A percentile compares a stretch with the other conserved stretches of the same genome.
These are phyloP conservation scores for Populus hybrid DNA, from an alignment of 441 rosid genomes.

Conservation along the genomic window DNA sequence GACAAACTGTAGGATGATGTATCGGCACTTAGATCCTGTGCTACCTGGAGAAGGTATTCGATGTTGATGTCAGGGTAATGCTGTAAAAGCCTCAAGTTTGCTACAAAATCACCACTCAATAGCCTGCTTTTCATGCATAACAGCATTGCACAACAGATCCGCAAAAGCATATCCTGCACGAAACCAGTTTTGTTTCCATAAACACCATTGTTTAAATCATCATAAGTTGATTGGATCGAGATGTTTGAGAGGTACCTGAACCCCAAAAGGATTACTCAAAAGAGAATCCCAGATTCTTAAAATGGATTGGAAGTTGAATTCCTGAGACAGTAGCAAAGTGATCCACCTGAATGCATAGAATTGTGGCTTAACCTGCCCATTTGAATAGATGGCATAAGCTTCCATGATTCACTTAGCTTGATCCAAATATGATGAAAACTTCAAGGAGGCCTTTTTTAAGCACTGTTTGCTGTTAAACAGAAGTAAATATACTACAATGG, in stretches of 20 bases:
- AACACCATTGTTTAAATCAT: not conserved
- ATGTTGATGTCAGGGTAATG: slow-evolving; percentile 52
- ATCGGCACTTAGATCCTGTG: slow-evolving; percentile 49
- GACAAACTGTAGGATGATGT: slow-evolving; percentile 37
- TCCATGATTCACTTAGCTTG: not conserved
- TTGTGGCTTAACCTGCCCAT: slow-evolving; percentile 64
- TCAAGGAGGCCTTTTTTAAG: not conserved
- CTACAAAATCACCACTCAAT: slow-evolving; percentile 53
- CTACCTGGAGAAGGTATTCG: slow-evolving; percentile 54
- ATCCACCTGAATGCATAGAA: slow-evolving; percentile 79
- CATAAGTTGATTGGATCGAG: not conserved
- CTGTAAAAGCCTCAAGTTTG: slow-evolving; percentile 59
- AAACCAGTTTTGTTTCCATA: not conserved
- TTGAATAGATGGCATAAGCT: slow-evolving; percentile 1
- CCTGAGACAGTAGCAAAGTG: slow-evolving; percentile 69
- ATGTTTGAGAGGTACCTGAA: slow-evolving; percentile 41
- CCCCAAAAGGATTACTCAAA: slow-evolving; percentile 57
- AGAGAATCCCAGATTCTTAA: slow-evolving; percentile 76
- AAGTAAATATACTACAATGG: not conserved
- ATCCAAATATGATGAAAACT: not conserved
- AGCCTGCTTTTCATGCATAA: slow-evolving; percentile 50
- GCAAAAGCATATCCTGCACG: slow-evolving; percentile 63
- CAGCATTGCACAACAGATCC: slow-evolving; percentile 70
- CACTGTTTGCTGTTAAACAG: not conserved
- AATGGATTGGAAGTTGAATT: slow-evolving; percentile 55